These are phyloP conservation scores for Pythium dissimile DNA, from an alignment of 352 stramenopile genomes.

Conservation along the genomic window DNA sequence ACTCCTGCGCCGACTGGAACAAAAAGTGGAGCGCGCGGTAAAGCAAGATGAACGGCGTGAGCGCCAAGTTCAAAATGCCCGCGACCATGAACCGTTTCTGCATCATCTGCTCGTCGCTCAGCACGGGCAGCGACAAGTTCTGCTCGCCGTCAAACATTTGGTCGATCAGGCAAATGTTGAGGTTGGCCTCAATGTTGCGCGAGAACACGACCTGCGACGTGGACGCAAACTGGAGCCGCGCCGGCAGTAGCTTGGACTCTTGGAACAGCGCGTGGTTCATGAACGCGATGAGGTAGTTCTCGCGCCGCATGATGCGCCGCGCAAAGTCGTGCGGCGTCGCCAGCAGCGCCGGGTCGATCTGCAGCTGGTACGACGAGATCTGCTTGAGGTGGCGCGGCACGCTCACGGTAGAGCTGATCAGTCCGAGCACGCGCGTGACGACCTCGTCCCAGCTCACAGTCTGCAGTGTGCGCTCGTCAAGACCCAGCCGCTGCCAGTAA, in stretches of 20 bases:
- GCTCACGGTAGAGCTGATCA: constrained; percentile 58
- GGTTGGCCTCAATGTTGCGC: constrained; percentile 92
- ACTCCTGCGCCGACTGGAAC: constrained; percentile 96
- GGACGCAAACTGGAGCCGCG: constrained; percentile 65
- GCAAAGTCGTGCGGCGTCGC: constrained; percentile 89
- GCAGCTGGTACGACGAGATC: constrained; percentile 72
- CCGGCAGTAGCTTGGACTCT: constrained; percentile 70
- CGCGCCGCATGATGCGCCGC: constrained; percentile 95
- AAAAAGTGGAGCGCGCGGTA: constrained; percentile 97
- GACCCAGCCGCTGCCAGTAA: constrained; percentile 89
- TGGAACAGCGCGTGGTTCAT: constrained; percentile 96
- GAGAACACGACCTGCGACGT: constrained; percentile 81
- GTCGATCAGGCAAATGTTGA: constrained; percentile 96
- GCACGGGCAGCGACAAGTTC: constrained; percentile 82
- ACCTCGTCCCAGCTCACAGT: constrained; percentile 89
- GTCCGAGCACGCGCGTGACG: constrained; percentile 80
- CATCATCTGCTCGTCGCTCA: constrained; percentile 91
- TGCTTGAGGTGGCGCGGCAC: constrained; percentile 84
- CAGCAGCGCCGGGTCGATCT: constrained; percentile 75
- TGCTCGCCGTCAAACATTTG: constrained; percentile 93
- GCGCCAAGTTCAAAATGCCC: constrained; percentile 92
- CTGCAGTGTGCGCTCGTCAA: constrained; percentile 82
- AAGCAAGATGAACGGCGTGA: constrained; percentile 97
- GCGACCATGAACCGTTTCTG: constrained; percentile 92
- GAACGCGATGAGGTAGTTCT: constrained; percentile 98